phyloP scores from a whole-genome alignment of 1,284 basidiomycete genomes.

The Heterobasidion parviporum region DNA sequence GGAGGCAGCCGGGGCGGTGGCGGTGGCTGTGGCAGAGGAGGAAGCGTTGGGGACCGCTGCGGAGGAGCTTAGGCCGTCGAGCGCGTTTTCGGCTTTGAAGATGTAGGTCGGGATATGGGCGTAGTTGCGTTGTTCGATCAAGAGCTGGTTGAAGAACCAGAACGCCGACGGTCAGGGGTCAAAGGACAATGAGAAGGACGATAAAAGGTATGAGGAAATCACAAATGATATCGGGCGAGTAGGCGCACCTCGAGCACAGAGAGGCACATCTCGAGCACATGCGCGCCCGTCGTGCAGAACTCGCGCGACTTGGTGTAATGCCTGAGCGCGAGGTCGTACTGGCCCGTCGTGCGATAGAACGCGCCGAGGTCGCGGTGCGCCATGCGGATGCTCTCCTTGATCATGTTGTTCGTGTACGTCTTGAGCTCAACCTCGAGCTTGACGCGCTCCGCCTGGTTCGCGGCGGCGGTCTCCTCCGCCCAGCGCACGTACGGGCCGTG shows the following conservation, averaged over 20 bases:
- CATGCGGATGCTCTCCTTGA: conserved; percentile 92
- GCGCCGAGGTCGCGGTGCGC: conserved; percentile 79
- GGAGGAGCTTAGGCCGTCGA: conserved; percentile 46
- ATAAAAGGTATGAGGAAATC: neutral
- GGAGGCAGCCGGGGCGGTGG: conserved; percentile 16
- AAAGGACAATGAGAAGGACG: neutral
- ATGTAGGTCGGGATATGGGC: conserved; percentile 79
- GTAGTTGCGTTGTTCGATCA: conserved; percentile 80
- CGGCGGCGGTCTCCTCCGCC: conserved; percentile 53
- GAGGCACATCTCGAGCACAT: conserved; percentile 82
- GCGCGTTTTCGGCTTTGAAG: conserved; percentile 84
- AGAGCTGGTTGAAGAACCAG: conserved; percentile 39
- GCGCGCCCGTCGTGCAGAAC: conserved; percentile 77
- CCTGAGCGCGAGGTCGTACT: conserved; percentile 61
- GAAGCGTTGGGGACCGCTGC: conserved; percentile 6
- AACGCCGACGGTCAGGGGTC: neutral
- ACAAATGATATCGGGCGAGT: conserved; percentile 6
- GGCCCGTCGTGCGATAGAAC: conserved; percentile 64
- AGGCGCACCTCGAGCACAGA: conserved; percentile 62
- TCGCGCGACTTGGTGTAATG: conserved; percentile 82
- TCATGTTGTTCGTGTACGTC: conserved; percentile 85
- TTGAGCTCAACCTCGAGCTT: conserved; percentile 85
- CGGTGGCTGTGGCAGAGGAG: conserved; percentile 11
- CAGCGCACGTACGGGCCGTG: conserved; percentile 48
- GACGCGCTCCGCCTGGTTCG: conserved; percentile 56